Conservation (phyloP, 192 early-diverging fungal species). For the Entomortierella parvispora region DNA sequence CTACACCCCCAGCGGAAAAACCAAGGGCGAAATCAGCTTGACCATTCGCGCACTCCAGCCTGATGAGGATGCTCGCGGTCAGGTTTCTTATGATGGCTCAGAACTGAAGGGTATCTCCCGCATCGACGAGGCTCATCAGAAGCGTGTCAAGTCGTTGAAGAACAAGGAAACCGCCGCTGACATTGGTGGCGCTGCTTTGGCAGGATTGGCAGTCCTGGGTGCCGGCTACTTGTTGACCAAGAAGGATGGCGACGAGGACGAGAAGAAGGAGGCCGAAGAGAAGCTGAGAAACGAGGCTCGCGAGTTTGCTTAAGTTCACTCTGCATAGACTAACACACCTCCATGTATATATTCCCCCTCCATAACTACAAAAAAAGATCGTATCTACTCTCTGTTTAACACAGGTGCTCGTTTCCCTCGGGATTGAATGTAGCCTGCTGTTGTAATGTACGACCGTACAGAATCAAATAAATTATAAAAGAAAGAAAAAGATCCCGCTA, state of each 20-base stretch:
- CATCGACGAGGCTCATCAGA: conserved; percentile 34
- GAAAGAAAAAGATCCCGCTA: no score
- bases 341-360: background rate
- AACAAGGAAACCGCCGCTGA: conserved; percentile 33
- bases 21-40: conserved; percentile 41
- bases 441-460: no score
- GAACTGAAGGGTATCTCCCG: conserved; percentile 22
- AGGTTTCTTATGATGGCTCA: conserved; percentile 9
- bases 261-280: conserved; percentile 5
- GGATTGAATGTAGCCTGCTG: no score
- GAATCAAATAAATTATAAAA: no score
- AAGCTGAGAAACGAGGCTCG: background rate
- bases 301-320: background rate
- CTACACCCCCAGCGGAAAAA: conserved; percentile 39
- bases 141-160: conserved; percentile 38
- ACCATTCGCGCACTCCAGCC: conserved; percentile 17
- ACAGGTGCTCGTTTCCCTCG: no score
- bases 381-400: background rate
- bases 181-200: conserved; percentile 26
- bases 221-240: background rate
- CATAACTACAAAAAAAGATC: background rate
- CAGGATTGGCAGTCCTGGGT: background rate
- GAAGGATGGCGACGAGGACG: background rate
- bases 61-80: conserved; percentile 8
- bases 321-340: background rate